Evolutionary conservation across 2,329 filamentous ascomycete species (phyloP).

Genomic region (Penicillium digitatum): DNA sequence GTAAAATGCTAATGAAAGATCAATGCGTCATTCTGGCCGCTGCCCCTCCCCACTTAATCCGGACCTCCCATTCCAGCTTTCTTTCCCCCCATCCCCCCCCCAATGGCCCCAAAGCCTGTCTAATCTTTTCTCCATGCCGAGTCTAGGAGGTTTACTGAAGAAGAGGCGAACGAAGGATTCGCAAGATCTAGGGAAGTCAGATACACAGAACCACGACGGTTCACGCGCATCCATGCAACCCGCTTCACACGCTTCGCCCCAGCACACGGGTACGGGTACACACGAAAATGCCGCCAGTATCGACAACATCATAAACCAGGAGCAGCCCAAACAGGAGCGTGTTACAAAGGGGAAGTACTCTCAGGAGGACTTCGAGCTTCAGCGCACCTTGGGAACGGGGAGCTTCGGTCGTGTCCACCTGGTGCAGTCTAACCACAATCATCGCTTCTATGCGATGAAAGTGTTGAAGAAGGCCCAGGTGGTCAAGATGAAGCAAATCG

Average conservation of each 20-base stretch:
- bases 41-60: slow-evolving; percentile 26
- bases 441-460: slow-evolving; percentile 97
- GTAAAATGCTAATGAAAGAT: slow-evolving; percentile 10
- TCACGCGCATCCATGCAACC: slow-evolving; percentile 38
- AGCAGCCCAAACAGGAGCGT: slow-evolving; percentile 40
- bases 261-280: slow-evolving; percentile 43
- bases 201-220: slow-evolving; percentile 14
- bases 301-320: slow-evolving; percentile 70
- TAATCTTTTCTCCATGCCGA: slow-evolving; percentile 66
- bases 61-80: slow-evolving; percentile 22
- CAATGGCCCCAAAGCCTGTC: slow-evolving; percentile 7
- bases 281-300: slow-evolving; percentile 69
- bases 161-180: slow-evolving; percentile 98
- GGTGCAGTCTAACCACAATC: slow-evolving; percentile 96
- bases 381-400: slow-evolving; percentile 89
- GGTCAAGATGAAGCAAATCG: slow-evolving; percentile 99
- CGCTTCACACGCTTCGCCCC: slow-evolving; percentile 42
- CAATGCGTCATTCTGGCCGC: slow-evolving; percentile 27
- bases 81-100: slow-evolving; percentile 24
- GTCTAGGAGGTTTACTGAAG: slow-evolving; percentile 83
- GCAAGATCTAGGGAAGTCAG: slow-evolving; percentile 25
- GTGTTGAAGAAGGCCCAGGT: slow-evolving; percentile 98
- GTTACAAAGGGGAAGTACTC: slow-evolving; percentile 98
- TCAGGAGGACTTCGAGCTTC: slow-evolving; percentile 80
- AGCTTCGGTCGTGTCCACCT: slow-evolving; percentile 96